Evolutionary conservation across 2,329 filamentous ascomycete genomes (phyloP), one percentile per base, ranked within the genome.

Genomic region (Sporothrix phasma): DNA sequence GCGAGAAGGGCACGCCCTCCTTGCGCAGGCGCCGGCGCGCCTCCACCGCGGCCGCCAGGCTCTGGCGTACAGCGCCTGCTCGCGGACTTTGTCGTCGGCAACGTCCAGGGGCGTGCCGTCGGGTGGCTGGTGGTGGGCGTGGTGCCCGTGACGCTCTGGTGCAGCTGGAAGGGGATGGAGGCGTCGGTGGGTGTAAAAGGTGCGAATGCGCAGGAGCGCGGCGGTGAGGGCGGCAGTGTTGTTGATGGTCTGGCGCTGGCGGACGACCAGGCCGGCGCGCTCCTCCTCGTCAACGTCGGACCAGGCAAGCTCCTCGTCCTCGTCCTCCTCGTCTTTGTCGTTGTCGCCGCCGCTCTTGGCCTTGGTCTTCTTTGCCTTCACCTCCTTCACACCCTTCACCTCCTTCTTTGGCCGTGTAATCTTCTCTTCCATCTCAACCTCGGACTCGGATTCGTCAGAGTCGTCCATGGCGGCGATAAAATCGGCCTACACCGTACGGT

Each of bases 231-330:
- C 94, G 69, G 89, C 81, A 62, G 89, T 92, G 80, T 99, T 99
- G 83, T 99, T 97, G 79, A 97, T 97, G 62, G 92, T 97, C 69
- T 97, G 87, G 71, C 92, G 89, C 74, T 94, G 91, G 77, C 96
- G 89, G 17, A 92, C 90, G 67, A 96, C 85, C 46, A 96, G 84
- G 72, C 96, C 92, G 76, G 90, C 90, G 71, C 85, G 88, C 71
- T 95, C 92, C 68, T 74, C 72, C 56, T 90, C 89, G 62, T 89
- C 79, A 31, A 86, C 78, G 71, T 97, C 92, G 37, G 91, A 96
- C 68, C 96, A 84, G 3, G 92, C 88, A 51, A 97, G 92, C 68
- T 94, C 90, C 51, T 93, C 89, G 4, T 92, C 88, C 24, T 89
- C 88, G 0, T 88, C 85, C 1, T 87, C 87, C 0, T 87, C 84